Evolutionary conservation across 192 early-diverging fungal species (phyloP), one percentile per base, ranked within the genome.

Genomic region (Chytriomyces sp.): DNA sequence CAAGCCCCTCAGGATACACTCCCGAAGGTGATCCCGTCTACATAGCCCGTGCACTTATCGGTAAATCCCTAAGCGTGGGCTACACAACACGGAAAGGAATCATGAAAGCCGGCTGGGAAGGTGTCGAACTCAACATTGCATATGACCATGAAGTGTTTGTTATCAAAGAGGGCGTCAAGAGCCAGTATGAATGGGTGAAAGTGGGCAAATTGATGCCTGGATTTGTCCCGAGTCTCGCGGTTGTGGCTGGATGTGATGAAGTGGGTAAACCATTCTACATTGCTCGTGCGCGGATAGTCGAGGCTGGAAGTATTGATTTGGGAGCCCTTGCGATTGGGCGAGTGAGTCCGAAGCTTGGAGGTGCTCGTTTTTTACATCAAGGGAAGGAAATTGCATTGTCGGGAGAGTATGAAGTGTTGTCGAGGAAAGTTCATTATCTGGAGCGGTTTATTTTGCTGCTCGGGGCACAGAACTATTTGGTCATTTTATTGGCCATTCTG

Each of bases 361-460:
- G 71, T 7, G 71, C 71, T 9, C n/a, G 44, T 20, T 73, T 73
- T 63, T 43, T 63, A 20, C 7, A 44, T 10, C 45, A 61, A 18
- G 71, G 71, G 13, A 73, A 73, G 26, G 71, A 73, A 26, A 60
- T 73, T 18, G 20, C 71, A 7, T 44, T 18, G 28, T 13, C 5
- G 7, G 71, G 71, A 44, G 71, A 73, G 9, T 73, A 73, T 73
- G 71, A 73, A 20, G 71, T 73, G 9, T 45, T 73, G 57, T 62
- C 59, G 16, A 7, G 43, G n/a, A 61, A 63, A 26, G 49, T 48
- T 53, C 71, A 73, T 26, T 73, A 62, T 23, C 45, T 73, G 71
- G 71, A 73, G n/a, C 23, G 71, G 5, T 43, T 73, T n/a, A 1
- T 73, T 35, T 73, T 44, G 9, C 10, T 45, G 5, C 9, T 73